Base-by-base conservation (phyloP, 345 rosid genomes). In the Gossypium mustelinum region DNA sequence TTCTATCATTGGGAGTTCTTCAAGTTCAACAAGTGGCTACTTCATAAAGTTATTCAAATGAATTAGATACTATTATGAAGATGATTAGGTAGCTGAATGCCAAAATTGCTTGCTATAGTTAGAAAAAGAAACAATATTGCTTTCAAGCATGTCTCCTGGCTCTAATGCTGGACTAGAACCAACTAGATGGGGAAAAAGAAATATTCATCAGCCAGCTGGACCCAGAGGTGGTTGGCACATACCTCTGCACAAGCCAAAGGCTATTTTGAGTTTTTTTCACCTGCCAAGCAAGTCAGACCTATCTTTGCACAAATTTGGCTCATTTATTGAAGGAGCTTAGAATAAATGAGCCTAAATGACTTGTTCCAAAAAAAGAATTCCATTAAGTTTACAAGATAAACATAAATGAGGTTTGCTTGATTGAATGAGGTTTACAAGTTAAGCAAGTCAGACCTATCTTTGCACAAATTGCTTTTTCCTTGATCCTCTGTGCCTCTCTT, bases 151-250 rank as follows among this genome's bases (percentile, higher is more conserved):
- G 4, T 68, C 27, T 48, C 7, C 11, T 68, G 54, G 41, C 41
- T 24, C 71, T 20, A 13, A 47, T 0, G 5, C 0, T 4, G n/a
- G 54, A 29, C 5, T 61, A 29, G 44, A 61, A 61, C 20, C 41
- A 34, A 34, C 41, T 29, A 61, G 66, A 66, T 20, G 34, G 70
- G 12, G 34, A 45, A 66, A 66, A 67, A 22, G 18, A 45, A 20
- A 22, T 47, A 12, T 67, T 67, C 71, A 67, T 45, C 55, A 12
- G 27, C 51, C 69, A 64, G 50, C 25, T n/a, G 50, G 68, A 64
- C 50, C 50, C 3, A 41, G 17, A 43, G 14, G 1, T 22, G 14
- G 27, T 22, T 65, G 51, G 69, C 39, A 43, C 51, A 43, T 65
- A 18, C 22, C 25, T 41, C 22, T 45, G 54, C 9, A 20, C 34